These are phyloP conservation scores for Anisodus acutangulus DNA, from an alignment of 257 asterid genomes.

Conservation along the genomic window DNA sequence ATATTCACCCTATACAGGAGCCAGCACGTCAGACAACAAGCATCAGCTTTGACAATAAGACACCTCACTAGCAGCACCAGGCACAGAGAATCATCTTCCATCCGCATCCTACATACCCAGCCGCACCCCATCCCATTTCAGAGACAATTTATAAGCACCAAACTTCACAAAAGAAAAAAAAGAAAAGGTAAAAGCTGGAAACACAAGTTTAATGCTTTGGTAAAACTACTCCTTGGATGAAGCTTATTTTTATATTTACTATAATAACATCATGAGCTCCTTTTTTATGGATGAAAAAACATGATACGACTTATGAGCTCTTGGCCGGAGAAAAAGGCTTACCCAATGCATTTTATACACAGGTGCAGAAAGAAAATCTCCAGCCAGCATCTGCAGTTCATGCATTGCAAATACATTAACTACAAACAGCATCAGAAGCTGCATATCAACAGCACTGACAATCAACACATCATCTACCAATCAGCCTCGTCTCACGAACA, in stretches of 20 bases:
- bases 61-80: constrained; percentile 20
- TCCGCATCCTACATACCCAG: constrained; percentile 4
- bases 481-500: constrained; percentile 32
- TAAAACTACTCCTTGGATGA: neutral
- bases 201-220: neutral
- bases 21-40: neutral
- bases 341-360: neutral
- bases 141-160: neutral
- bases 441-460: constrained; percentile 23
- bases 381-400: constrained; percentile 24
- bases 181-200: neutral
- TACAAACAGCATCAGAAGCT: constrained; percentile 38
- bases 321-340: constrained; percentile 22
- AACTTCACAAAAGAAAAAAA: neutral
- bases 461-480: constrained; percentile 29
- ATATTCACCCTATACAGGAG: neutral
- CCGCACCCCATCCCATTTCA: neutral
- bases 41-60: neutral
- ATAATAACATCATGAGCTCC: neutral
- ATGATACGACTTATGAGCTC: neutral
- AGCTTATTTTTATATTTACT: neutral
- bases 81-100: constrained; percentile 5
- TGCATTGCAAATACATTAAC: constrained; percentile 14
- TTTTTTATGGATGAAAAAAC: neutral
- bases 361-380: constrained; percentile 11